Evolutionary conservation across 805 yeast species (phyloP).

Genomic region (Saccharomyces cerevisiae): DNA sequence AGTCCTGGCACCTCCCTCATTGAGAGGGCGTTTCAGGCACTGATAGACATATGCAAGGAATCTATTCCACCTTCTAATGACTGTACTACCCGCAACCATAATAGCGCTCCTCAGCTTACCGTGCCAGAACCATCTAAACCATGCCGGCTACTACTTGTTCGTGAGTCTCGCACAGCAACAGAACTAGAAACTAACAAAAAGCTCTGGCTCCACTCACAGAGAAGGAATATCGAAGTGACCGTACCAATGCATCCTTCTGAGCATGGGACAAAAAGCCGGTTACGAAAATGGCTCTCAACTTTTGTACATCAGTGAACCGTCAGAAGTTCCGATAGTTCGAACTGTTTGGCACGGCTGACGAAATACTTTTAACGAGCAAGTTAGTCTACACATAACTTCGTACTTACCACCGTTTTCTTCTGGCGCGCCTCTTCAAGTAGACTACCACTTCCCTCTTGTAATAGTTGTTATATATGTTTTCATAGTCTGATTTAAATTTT

Average conservation of each 20-base stretch:
- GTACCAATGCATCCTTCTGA: background rate
- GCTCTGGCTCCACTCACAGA: background rate
- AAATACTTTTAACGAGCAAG: background rate
- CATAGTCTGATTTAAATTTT: background rate
- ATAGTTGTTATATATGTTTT: background rate
- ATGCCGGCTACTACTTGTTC: background rate
- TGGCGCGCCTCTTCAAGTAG: background rate
- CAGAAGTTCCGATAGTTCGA: background rate
- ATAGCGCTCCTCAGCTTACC: background rate
- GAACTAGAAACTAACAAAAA: background rate
- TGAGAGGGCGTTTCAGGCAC: background rate
- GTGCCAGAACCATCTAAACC: background rate
- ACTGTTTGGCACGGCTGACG: background rate
- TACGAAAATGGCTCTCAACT: background rate
- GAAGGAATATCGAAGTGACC: background rate
- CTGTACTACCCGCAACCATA: background rate
- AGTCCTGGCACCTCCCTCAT: background rate
- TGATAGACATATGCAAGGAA: background rate
- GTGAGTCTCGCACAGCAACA: background rate
- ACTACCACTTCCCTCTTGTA: background rate
- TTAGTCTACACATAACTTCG: background rate
- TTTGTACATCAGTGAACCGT: background rate
- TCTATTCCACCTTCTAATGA: background rate
- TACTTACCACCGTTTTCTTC: background rate
- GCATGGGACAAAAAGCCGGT: background rate